Conservation (phyloP, 1,284 basidiomycete species). For the Apiotrichum gracile region DNA sequence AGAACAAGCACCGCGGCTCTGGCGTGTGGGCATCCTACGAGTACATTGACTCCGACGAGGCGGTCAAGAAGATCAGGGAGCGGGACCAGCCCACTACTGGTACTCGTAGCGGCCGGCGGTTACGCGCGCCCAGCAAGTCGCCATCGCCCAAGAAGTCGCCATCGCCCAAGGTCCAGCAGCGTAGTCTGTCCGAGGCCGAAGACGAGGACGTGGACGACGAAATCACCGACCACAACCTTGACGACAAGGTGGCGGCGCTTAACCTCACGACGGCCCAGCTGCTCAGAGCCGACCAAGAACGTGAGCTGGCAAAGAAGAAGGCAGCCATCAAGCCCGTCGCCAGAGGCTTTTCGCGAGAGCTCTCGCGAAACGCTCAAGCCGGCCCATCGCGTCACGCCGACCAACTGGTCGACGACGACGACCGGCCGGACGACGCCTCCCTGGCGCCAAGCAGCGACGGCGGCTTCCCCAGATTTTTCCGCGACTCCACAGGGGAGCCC, state of each 20-base stretch:
- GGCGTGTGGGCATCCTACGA: conserved; percentile 37
- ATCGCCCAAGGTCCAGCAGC: too few relatives aligned
- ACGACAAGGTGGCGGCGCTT: background rate
- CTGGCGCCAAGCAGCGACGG: background rate
- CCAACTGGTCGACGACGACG: too few relatives aligned
- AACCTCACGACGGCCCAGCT: too few relatives aligned
- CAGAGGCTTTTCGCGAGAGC: too few relatives aligned
- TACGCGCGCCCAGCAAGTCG: background rate
- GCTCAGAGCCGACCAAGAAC: background rate
- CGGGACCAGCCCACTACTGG: conserved; percentile 25
- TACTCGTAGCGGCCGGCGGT: conserved; percentile 28
- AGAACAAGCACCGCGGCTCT: conserved; percentile 28
- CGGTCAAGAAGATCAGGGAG: conserved; percentile 18
- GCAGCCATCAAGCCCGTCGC: too few relatives aligned
- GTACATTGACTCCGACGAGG: conserved; percentile 27
- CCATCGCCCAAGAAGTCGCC: too few relatives aligned
- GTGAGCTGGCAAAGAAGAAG: background rate
- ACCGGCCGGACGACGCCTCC: too few relatives aligned
- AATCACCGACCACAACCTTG: background rate
- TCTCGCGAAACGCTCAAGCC: too few relatives aligned
- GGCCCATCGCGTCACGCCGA: too few relatives aligned
- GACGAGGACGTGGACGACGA: conserved; percentile 2
- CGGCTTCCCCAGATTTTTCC: background rate
- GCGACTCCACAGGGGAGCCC: background rate
- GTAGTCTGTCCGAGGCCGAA: background rate